Conservation (phyloP, 768 basidiomycete species). For the Candolleomyces eurysporus region DNA sequence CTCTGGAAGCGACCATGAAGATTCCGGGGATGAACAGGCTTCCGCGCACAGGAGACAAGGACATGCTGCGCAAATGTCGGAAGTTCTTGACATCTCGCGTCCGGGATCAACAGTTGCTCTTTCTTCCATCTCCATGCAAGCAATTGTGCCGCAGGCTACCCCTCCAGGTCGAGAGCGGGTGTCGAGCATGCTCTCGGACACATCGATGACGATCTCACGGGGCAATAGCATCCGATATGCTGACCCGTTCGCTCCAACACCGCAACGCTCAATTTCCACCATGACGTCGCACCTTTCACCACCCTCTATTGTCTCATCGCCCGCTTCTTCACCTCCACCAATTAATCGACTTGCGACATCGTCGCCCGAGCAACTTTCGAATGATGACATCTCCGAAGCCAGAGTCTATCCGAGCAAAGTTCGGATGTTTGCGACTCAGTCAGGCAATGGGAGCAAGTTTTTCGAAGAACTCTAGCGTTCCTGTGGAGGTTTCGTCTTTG, state of each 20-base stretch:
- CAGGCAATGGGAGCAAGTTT: conserved; percentile 8
- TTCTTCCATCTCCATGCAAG: neutral
- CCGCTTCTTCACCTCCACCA: conserved; percentile 1
- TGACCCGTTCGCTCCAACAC: neutral
- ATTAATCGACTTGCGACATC: neutral
- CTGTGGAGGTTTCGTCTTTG: neutral
- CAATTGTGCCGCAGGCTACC: neutral
- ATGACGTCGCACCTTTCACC: conserved; percentile 3
- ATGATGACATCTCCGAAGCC: neutral
- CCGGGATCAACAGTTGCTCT: neutral
- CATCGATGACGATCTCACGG: neutral
- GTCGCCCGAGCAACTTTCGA: neutral
- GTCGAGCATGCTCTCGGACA: conserved; percentile 6
- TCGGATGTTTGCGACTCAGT: conserved; percentile 8
- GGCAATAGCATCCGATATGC: neutral
- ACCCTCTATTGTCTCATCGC: conserved; percentile 2
- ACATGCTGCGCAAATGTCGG: conserved; percentile 2
- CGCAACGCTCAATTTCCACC: conserved; percentile 5
- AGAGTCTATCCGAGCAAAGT: conserved; percentile 7
- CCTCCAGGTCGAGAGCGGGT: neutral
- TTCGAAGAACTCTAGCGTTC: conserved; percentile 5
- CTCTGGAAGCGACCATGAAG: neutral
- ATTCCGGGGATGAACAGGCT: neutral
- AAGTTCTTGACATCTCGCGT: conserved; percentile 1
- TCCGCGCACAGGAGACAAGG: neutral